phyloP scores from a whole-genome alignment of 1,284 basidiomycete genomes.

The Moesziomyces sp. region DNA sequence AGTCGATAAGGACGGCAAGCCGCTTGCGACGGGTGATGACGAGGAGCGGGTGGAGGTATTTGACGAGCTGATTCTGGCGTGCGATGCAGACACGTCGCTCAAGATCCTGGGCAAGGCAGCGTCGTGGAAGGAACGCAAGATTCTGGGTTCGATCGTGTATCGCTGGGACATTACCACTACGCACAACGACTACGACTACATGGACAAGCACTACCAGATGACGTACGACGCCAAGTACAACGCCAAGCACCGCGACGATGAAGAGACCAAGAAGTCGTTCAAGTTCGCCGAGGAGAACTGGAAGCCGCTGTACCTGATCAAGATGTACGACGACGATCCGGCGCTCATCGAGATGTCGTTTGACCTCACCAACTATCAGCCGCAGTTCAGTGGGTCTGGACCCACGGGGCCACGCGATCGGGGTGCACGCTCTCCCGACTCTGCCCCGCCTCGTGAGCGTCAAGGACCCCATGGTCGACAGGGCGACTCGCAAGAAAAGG shows the following conservation, averaged over 20 bases:
- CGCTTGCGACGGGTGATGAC: conserved; percentile 37
- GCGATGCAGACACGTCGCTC: conserved; percentile 74
- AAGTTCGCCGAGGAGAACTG: conserved; percentile 72
- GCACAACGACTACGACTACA: conserved; percentile 73
- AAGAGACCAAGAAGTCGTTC: conserved; percentile 69
- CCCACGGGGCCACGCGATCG: conserved; percentile 41
- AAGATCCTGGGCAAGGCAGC: conserved; percentile 73
- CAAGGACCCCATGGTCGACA: conserved; percentile 44
- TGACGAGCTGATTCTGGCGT: conserved; percentile 75
- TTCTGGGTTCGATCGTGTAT: conserved; percentile 74
- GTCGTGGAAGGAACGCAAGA: conserved; percentile 73
- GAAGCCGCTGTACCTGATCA: conserved; percentile 71
- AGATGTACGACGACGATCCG: conserved; percentile 73
- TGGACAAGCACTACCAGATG: conserved; percentile 70
- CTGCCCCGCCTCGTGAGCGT: conserved; percentile 48
- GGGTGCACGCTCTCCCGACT: conserved; percentile 17
- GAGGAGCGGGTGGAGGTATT: conserved; percentile 70
- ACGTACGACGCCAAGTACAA: conserved; percentile 67
- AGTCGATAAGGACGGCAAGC: conserved; percentile 47
- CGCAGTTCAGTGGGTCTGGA: conserved; percentile 69
- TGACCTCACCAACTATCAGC: conserved; percentile 72
- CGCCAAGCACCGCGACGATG: conserved; percentile 65
- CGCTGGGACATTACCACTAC: conserved; percentile 74
- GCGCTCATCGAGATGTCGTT: conserved; percentile 76
- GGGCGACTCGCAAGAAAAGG: conserved; percentile 33